phyloP scores from a whole-genome alignment of 208 protist genomes.

The Trypanosoma mega region DNA sequence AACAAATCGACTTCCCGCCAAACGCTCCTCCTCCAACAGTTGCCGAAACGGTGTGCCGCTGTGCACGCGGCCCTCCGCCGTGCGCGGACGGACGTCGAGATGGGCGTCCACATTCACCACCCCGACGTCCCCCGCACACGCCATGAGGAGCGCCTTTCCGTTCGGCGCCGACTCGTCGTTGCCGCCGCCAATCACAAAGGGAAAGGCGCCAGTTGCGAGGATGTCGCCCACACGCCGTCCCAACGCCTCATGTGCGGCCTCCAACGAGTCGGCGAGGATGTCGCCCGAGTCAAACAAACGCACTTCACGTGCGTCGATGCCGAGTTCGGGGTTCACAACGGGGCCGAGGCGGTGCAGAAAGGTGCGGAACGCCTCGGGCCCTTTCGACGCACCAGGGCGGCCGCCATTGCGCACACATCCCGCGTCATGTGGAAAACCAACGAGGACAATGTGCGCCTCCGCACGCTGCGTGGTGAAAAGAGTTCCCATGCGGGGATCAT shows the following conservation, averaged over 20 bases:
- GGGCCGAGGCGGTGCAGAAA: slow-evolving; percentile 43
- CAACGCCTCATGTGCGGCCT: slow-evolving; percentile 39
- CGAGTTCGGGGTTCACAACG: slow-evolving; percentile 49
- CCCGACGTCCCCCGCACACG: slow-evolving; percentile 25
- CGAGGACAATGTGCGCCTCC: slow-evolving; percentile 49
- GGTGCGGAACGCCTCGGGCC: slow-evolving; percentile 27
- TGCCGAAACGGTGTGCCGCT: slow-evolving; percentile 68
- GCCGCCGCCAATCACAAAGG: slow-evolving; percentile 78
- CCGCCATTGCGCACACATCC: slow-evolving; percentile 69
- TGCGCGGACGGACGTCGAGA: slow-evolving; percentile 66
- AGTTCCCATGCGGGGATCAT: slow-evolving; percentile 26
- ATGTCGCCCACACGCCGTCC: slow-evolving; percentile 25
- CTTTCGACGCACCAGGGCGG: slow-evolving; percentile 41
- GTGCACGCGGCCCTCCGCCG: slow-evolving; percentile 36
- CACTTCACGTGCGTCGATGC: slow-evolving; percentile 27
- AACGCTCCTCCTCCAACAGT: slow-evolving; percentile 38
- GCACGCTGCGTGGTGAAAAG: slow-evolving; percentile 18
- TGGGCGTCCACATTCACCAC: slow-evolving; percentile 84
- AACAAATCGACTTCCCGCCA: slow-evolving; percentile 41
- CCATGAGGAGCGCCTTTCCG: slow-evolving; percentile 38
- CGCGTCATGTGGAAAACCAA: slow-evolving; percentile 78
- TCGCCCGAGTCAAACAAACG: slow-evolving; percentile 48
- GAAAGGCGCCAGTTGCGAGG: slow-evolving; percentile 26
- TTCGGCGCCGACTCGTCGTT: slow-evolving; percentile 77
- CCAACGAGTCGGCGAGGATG: slow-evolving; percentile 33